Evolutionary conservation across 495 filamentous ascomycete genomes (phyloP), one percentile per base, ranked within the genome.

Genomic region (Monascus purpureus): DNA sequence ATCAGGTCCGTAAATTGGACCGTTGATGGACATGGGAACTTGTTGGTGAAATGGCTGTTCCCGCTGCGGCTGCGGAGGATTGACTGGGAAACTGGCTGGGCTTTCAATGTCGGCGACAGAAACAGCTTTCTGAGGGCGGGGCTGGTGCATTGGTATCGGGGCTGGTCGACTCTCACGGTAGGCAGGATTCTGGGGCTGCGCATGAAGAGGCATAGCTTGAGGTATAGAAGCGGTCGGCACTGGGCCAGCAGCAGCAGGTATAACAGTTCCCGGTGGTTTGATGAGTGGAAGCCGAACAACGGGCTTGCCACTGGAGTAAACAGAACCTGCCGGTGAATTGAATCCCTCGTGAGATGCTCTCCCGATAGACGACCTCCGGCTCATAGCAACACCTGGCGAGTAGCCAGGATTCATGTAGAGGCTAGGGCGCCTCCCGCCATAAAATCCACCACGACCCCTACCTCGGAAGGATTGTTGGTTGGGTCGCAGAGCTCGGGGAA

Each of bases 41-140:
- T 94, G 88, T 32, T 93, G 83, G 39, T 90, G 83, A 64, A 94
- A 93, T 0, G 85, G 83, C 47, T 93, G 85, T 30, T 75, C 70
- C 33, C 73, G 68, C 41, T 75, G 73, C 36, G 82, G 76, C 43
- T 82, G 81, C 11, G 76, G 72, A 16, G 73, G 71, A 31, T 80
- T 73, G 40, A 82, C 76, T 1, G 69, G 62, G 43, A 80, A 67
- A 13, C 65, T 75, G 13, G 69, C 75, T 2, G 92, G 86, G 14
- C 77, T 84, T 50, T 96, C 90, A 40, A 99, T 95, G 47, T 83
- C 86, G 18, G 85, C 83, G 35, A 96, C 78, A 16, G 90, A 95
- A 17, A 99, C 80, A 2, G 86, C 63, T 62, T 95, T 94, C 54
- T 96, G 86, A 2, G 90, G 90, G 26, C 84, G 80, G 31, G 90